phyloP scores from a whole-genome alignment of 2,329 filamentous ascomycete genomes.

The Phaeosphaeriaceae sp. region DNA sequence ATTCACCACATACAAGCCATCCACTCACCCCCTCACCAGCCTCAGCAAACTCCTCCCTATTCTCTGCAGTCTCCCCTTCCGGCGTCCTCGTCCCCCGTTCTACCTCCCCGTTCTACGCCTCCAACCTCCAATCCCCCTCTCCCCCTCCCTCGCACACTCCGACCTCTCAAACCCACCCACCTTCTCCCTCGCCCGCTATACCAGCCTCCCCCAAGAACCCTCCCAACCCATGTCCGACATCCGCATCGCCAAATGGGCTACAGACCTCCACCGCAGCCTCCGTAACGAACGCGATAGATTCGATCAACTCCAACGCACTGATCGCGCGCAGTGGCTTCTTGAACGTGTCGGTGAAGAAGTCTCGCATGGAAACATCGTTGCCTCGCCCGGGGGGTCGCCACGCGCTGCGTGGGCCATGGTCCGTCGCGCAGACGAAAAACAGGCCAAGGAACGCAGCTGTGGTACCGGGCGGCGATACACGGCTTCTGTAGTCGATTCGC shows the following conservation, averaged over 20 bases:
- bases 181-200: conserved; percentile 56
- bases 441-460: conserved; percentile 21
- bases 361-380: conserved; percentile 36
- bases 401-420: conserved; percentile 46
- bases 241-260: conserved; percentile 81
- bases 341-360: conserved; percentile 72
- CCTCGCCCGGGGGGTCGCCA: conserved; percentile 30
- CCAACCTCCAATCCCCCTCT: conserved; percentile 45
- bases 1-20: neutral
- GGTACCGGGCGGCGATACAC: conserved; percentile 29
- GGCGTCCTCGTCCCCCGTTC: conserved; percentile 48
- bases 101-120: conserved; percentile 42
- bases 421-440: conserved; percentile 30
- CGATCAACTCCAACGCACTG: conserved; percentile 63
- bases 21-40: conserved; percentile 29
- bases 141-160: conserved; percentile 38
- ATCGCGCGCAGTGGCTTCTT: conserved; percentile 73
- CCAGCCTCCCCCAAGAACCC: conserved; percentile 57
- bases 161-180: conserved; percentile 38
- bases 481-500: conserved; percentile 54
- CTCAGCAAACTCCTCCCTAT: conserved; percentile 44
- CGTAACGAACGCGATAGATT: conserved; percentile 75
- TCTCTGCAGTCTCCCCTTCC: conserved; percentile 46
- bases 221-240: conserved; percentile 70
- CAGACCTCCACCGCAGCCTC: conserved; percentile 77